phyloP scores from a whole-genome alignment of 108 stramenopile genomes.

The Cyclotella cryptica region DNA sequence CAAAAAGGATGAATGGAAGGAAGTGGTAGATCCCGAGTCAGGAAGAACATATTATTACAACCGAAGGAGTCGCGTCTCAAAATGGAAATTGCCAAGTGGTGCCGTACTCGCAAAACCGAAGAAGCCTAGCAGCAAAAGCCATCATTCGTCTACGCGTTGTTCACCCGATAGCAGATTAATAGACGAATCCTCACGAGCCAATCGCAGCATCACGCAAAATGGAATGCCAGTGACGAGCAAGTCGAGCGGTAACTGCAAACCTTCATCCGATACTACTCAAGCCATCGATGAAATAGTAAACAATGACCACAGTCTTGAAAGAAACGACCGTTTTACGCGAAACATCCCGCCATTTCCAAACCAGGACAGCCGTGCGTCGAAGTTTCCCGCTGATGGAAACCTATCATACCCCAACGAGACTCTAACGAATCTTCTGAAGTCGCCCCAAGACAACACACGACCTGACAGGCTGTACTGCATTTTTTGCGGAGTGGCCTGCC shows the following conservation, averaged over 20 bases:
- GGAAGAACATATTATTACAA: constrained; percentile 94
- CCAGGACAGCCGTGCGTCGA: not conserved
- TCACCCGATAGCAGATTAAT: not conserved
- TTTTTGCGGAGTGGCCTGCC: constrained; percentile 38
- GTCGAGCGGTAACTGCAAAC: not conserved
- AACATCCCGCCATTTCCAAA: not conserved
- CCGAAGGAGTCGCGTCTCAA: constrained; percentile 80
- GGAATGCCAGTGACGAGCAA: too few species aligned
- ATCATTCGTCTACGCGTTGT: not conserved
- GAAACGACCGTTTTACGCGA: not conserved
- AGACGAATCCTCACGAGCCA: too few species aligned
- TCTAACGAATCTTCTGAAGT: constrained; percentile 8
- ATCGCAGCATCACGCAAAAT: too few species aligned
- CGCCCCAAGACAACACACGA: constrained; percentile 33
- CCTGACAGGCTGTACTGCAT: constrained; percentile 25
- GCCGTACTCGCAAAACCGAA: constrained; percentile 27
- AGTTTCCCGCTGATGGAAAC: not conserved
- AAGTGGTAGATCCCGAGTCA: constrained; percentile 76
- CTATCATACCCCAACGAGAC: not conserved
- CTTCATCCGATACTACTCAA: not conserved
- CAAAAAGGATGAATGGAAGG: constrained; percentile 60
- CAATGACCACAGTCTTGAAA: not conserved
- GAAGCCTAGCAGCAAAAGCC: not conserved
- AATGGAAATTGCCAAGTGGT: constrained; percentile 84
- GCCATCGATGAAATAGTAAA: not conserved